Conservation (phyloP, 352 stramenopile species). For the Pythium utonaiense region DNA sequence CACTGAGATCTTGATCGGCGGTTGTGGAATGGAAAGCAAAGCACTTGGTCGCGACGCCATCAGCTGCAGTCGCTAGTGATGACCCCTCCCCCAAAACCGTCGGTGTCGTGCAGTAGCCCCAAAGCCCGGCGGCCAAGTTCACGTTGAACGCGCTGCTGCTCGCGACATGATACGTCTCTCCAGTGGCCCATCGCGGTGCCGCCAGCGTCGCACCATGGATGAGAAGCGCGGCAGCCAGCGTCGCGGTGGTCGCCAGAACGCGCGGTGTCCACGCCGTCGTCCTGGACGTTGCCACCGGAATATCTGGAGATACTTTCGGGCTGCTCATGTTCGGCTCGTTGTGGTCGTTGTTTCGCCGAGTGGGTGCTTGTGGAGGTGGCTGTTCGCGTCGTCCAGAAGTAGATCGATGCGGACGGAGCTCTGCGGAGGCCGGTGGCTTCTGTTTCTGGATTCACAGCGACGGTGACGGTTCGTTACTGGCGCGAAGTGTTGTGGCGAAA, state of each 20-base stretch:
- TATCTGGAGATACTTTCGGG: no score
- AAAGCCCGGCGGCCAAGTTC: conserved; percentile 19
- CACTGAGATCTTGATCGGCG: conserved; percentile 15
- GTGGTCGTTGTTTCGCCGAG: no score
- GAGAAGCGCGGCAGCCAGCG: conserved; percentile 3
- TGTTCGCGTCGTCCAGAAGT: no score
- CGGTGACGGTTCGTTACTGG: no score
- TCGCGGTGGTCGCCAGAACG: background rate
- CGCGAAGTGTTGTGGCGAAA: no score
- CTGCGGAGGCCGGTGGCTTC: no score
- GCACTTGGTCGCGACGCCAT: conserved; percentile 5
- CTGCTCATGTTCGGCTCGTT: background rate
- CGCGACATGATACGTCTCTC: conserved; percentile 21
- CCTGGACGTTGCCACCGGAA: background rate
- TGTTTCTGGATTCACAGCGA: no score
- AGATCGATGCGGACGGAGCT: no score
- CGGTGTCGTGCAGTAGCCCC: conserved; percentile 24
- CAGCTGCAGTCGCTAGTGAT: background rate
- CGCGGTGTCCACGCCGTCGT: conserved; percentile 13
- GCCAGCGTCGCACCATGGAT: conserved; percentile 8
- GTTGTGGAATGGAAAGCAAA: conserved; percentile 20
- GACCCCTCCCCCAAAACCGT: conserved; percentile 5
- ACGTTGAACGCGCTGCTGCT: conserved; percentile 24
- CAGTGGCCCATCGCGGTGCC: conserved; percentile 16
- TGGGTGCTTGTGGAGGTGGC: no score